Evolutionary conservation across 108 stramenopile genomes (phyloP).

Genomic region (Aurantiochytrium sp.): DNA sequence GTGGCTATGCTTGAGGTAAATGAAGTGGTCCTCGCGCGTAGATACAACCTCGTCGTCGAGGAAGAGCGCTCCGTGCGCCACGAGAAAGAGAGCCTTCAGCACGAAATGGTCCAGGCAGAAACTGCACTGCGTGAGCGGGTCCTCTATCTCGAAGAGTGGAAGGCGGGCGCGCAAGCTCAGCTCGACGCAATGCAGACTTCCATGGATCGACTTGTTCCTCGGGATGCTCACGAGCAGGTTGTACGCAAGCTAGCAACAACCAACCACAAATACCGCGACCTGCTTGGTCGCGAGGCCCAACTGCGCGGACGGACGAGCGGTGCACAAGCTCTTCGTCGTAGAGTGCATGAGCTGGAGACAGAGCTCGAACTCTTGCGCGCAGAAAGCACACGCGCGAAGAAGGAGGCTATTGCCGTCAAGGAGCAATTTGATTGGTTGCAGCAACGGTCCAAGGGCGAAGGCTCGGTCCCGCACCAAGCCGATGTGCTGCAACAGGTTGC

Average conservation of each 20-base stretch:
- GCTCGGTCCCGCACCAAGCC: background rate
- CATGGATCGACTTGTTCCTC: conserved; percentile 30
- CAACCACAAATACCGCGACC: conserved; percentile 22
- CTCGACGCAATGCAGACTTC: conserved; percentile 28
- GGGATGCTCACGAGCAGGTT: conserved; percentile 12
- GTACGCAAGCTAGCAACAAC: conserved; percentile 14
- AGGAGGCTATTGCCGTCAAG: background rate
- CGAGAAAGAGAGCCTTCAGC: conserved; percentile 4
- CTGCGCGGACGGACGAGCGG: conserved; percentile 1
- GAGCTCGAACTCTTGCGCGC: background rate
- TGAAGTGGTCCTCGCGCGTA: conserved; percentile 38
- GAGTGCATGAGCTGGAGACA: conserved; percentile 19
- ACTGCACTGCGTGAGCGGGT: conserved; percentile 34
- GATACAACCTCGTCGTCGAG: conserved; percentile 31
- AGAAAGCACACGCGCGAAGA: background rate
- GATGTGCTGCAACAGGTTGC: conserved; percentile 16
- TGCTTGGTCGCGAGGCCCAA: conserved; percentile 23
- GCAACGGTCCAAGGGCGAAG: background rate
- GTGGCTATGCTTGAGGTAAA: conserved; percentile 44
- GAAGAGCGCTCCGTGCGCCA: background rate
- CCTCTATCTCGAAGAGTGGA: conserved; percentile 51
- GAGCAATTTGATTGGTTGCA: conserved; percentile 22
- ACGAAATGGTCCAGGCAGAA: conserved; percentile 41
- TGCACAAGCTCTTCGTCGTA: conserved; percentile 10
- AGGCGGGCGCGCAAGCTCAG: conserved; percentile 20